These are phyloP conservation scores for Verticillium dahliae DNA, from an alignment of 2,329 filamentous ascomycete species.

Conservation along the genomic window DNA sequence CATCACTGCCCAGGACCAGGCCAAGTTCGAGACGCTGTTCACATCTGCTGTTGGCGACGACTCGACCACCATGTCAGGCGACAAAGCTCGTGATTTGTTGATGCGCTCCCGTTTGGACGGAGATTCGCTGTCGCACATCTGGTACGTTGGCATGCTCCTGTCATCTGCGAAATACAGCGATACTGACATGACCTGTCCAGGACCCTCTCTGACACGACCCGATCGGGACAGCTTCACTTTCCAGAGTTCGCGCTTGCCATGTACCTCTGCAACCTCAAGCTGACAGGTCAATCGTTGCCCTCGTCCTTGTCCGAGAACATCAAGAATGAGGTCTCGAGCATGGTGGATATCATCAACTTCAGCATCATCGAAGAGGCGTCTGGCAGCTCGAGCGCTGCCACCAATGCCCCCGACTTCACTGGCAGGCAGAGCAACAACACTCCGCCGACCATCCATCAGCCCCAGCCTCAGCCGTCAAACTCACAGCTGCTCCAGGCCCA, in stretches of 20 bases:
- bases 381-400: constrained; percentile 40
- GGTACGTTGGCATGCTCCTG: constrained; percentile 47
- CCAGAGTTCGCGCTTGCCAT: constrained; percentile 96
- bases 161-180: constrained; percentile 1
- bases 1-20: constrained; percentile 89
- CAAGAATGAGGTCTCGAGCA: constrained; percentile 95
- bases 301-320: constrained; percentile 71
- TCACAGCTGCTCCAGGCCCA: constrained; percentile 57
- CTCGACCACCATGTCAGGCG: constrained; percentile 81
- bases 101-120: constrained; percentile 84
- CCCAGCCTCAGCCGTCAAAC: constrained; percentile 69
- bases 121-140: constrained; percentile 85
- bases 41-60: constrained; percentile 85
- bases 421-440: constrained; percentile 39
- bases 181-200: constrained; percentile 33
- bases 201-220: constrained; percentile 91
- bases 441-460: constrained; percentile 56
- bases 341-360: constrained; percentile 99
- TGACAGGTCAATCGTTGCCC: constrained; percentile 81
- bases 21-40: constrained; percentile 96
- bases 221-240: constrained; percentile 92
- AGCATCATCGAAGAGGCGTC: constrained; percentile 70
- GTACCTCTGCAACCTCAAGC: constrained; percentile 93
- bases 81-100: constrained; percentile 85
- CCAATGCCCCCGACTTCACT: constrained; percentile 67